Evolutionary conservation across 108 stramenopile genomes (phyloP).

Genomic region (Licmophora abbreviata): DNA sequence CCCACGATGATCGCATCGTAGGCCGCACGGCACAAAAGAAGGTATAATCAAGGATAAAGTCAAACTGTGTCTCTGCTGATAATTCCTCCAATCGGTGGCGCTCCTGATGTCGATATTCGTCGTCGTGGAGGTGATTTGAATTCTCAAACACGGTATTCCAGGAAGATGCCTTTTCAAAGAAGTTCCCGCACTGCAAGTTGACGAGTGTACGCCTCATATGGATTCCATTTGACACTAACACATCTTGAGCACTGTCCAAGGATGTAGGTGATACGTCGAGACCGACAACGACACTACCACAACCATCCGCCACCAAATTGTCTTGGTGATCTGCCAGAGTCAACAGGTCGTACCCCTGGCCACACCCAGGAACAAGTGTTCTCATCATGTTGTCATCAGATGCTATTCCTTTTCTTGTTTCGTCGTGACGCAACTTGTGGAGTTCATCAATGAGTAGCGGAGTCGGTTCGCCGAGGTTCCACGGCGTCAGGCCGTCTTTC

Average conservation of each 20-base stretch:
- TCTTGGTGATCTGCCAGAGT: slow-evolving; percentile 10
- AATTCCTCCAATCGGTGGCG: no score
- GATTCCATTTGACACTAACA: neutral
- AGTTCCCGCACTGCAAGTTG: slow-evolving; percentile 14
- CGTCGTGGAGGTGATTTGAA: neutral
- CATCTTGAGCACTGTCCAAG: slow-evolving; percentile 6
- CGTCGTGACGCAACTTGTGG: neutral
- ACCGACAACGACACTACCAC: slow-evolving; percentile 8
- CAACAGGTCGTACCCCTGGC: slow-evolving; percentile 18
- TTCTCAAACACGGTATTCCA: slow-evolving; percentile 12
- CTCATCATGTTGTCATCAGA: neutral
- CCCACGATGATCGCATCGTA: slow-evolving; percentile 7
- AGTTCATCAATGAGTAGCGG: slow-evolving; percentile 13
- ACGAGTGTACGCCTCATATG: neutral
- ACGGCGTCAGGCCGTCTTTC: slow-evolving; percentile 23
- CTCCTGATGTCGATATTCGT: neutral
- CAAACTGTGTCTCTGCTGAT: slow-evolving; percentile 1
- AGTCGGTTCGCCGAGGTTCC: slow-evolving; percentile 24
- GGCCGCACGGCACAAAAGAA: slow-evolving; percentile 28
- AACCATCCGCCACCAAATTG: neutral
- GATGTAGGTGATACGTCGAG: slow-evolving; percentile 18
- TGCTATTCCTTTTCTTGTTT: neutral
- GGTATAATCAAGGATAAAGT: slow-evolving; percentile 26
- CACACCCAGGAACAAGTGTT: slow-evolving; percentile 23
- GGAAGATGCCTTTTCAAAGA: slow-evolving; percentile 11